phyloP scores from a whole-genome alignment of 495 filamentous ascomycete genomes.

The Patellaria atrata region DNA sequence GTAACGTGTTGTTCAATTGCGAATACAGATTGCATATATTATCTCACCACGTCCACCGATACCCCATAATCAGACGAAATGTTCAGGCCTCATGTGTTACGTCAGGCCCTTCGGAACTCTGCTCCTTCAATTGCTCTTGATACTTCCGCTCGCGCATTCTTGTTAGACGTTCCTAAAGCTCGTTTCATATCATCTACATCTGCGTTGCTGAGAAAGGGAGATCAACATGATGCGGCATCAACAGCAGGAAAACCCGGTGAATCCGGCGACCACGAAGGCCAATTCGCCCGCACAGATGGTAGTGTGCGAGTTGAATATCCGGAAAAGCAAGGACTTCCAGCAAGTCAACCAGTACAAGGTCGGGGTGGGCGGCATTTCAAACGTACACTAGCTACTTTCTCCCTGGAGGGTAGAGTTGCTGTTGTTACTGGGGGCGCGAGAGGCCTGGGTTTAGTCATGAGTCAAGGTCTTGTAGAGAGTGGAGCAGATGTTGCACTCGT shows the following conservation, averaged over 20 bases:
- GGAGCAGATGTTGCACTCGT: slow-evolving; percentile 86
- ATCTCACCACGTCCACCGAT: too few species aligned
- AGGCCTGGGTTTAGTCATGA: slow-evolving; percentile 82
- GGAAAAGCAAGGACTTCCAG: slow-evolving; percentile 50
- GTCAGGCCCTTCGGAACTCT: too few species aligned
- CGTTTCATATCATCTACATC: too few species aligned
- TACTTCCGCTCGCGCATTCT: too few species aligned
- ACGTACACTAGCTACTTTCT: slow-evolving; percentile 60
- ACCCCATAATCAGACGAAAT: too few species aligned
- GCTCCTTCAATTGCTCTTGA: too few species aligned
- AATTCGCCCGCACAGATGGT: slow-evolving; percentile 66
- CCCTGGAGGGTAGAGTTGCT: slow-evolving; percentile 60
- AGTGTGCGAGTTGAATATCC: slow-evolving; percentile 64
- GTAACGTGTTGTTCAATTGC: too few species aligned
- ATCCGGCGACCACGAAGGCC: slow-evolving; percentile 31
- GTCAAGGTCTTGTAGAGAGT: slow-evolving; percentile 69
- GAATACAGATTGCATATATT: too few species aligned
- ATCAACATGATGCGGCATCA: slow-evolving; percentile 18
- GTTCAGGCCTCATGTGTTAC: too few species aligned
- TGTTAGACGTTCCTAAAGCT: too few species aligned
- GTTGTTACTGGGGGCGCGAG: slow-evolving; percentile 79
- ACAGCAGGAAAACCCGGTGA: slow-evolving; percentile 22
- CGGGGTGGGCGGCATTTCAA: slow-evolving; percentile 57
- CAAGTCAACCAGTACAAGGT: slow-evolving; percentile 50
- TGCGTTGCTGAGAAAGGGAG: too few species aligned